Base-by-base conservation (phyloP, 306 rosid genomes). In the Purshia tridentata region DNA sequence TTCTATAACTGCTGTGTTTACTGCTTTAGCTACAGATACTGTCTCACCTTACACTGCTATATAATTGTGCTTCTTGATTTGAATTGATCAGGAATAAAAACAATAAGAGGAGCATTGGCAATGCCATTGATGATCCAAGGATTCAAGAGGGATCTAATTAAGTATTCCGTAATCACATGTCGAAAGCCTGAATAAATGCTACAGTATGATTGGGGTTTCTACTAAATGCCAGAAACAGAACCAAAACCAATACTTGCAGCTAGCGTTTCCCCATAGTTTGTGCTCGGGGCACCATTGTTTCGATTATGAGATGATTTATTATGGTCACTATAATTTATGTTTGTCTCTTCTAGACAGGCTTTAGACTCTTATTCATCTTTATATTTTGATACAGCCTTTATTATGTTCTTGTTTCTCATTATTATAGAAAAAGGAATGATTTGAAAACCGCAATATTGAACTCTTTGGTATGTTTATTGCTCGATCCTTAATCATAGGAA, bases 71-170 rank as follows among this genome's bases (percentile, higher is more conserved):
- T 9, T 22, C 48, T 46, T 39, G 46, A 20, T 37, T 60, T 52
- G 16, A n/a, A 62, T 22, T 66, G 72, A 39, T 1, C 84, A 93
- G 96, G 98, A 66, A 11, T 58, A 76, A 93, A 93, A 73, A 89
- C 96, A 44, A 86, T 91, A 61, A 89, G 49, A 73, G 96, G 98
- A 82, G 98, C 98, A 6, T 63, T 91, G 67, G 98, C 91, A n/a
- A 88, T 94, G 96, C 96, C 98, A 13, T 76, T 80, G 85, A 94
- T 94, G 98, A 94, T 86, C 7, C 79, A 89, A 80, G 98, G 98
- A 76, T 93, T 39, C 91, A 82, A 84, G 79, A 94, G 89, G 75
- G 92, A 68, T 76, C 70, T 94, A 0, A 94, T 94, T 20, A 94
- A 91, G 72, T 94, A 84, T 84, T 80, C 94, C 54, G 83, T 93